A percentile compares a stretch with the other conserved stretches of the same genome.
phyloP scores from a whole-genome alignment of 1,284 basidiomycete genomes.

The Apiotrichum siamense region DNA sequence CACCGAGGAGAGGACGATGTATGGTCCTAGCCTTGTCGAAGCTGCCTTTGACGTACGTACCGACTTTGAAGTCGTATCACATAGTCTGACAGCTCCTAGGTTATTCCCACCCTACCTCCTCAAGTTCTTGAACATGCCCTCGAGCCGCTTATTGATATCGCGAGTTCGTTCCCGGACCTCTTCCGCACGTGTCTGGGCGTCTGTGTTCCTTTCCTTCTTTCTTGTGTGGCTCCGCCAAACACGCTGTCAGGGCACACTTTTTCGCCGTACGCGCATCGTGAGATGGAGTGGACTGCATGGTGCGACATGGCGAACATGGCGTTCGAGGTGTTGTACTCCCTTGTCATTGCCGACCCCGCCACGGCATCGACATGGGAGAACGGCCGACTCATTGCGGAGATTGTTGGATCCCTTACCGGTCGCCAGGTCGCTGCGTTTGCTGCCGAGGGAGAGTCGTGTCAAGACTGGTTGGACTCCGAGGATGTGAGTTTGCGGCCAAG shows the following conservation, averaged over 20 bases:
- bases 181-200: constrained; percentile 58
- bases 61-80: no score
- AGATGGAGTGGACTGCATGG: constrained; percentile 61
- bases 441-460: constrained; percentile 52
- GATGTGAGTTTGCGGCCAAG: constrained; percentile 54
- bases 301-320: constrained; percentile 58
- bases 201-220: constrained; percentile 58
- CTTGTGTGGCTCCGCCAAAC: constrained; percentile 29
- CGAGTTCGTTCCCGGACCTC: constrained; percentile 60
- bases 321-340: constrained; percentile 37
- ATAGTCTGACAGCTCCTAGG: not conserved
- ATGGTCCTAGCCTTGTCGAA: constrained; percentile 24
- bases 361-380: constrained; percentile 25
- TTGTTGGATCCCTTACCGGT: constrained; percentile 32
- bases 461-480: constrained; percentile 59
- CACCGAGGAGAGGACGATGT: constrained; percentile 24
- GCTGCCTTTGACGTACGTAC: constrained; percentile 29
- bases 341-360: constrained; percentile 28
- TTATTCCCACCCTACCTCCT: constrained; percentile 22
- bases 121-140: constrained; percentile 46
- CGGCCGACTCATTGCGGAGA: constrained; percentile 24
- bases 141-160: constrained; percentile 63
- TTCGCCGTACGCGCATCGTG: constrained; percentile 25
- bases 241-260: constrained; percentile 20
- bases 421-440: constrained; percentile 29